phyloP scores from a whole-genome alignment of 2,329 filamentous ascomycete species.

The Stromatinia cepivora region DNA sequence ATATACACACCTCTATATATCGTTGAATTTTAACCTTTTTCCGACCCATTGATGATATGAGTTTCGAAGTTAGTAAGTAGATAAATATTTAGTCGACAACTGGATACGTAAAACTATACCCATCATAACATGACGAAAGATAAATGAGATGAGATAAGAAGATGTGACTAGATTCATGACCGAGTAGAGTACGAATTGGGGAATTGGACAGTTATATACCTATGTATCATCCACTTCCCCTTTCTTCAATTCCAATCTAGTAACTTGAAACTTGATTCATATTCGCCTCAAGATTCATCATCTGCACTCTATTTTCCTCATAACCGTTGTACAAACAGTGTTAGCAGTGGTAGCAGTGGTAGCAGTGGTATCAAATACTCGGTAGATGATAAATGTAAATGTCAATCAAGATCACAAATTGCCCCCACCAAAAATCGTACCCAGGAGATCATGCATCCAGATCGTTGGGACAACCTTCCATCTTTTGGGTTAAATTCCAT shows the following conservation, averaged over 20 bases:
- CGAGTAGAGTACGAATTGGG: not conserved
- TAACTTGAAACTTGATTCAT: not conserved
- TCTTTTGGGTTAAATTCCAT: not conserved
- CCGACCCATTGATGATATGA: not conserved
- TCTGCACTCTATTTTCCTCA: not conserved
- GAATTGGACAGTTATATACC: too few relatives aligned
- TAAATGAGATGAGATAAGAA: not conserved
- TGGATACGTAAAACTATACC: too few relatives aligned
- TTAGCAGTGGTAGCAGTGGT: too few relatives aligned
- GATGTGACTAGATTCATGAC: not conserved
- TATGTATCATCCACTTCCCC: too few relatives aligned
- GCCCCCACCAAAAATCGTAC: not conserved
- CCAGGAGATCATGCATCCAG: constrained; percentile 4
- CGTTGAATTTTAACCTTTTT: too few relatives aligned
- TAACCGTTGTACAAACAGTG: not conserved
- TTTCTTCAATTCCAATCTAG: not conserved
- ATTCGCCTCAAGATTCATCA: not conserved
- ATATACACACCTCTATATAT: not conserved
- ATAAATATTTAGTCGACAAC: too few relatives aligned
- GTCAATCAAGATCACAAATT: not conserved
- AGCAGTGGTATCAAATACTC: too few relatives aligned
- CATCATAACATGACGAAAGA: not conserved
- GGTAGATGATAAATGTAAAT: not conserved
- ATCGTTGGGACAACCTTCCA: constrained; percentile 8
- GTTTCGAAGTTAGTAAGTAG: too few relatives aligned